Evolutionary conservation across 306 rosid genomes (phyloP).

Genomic region (Inga laurina): DNA sequence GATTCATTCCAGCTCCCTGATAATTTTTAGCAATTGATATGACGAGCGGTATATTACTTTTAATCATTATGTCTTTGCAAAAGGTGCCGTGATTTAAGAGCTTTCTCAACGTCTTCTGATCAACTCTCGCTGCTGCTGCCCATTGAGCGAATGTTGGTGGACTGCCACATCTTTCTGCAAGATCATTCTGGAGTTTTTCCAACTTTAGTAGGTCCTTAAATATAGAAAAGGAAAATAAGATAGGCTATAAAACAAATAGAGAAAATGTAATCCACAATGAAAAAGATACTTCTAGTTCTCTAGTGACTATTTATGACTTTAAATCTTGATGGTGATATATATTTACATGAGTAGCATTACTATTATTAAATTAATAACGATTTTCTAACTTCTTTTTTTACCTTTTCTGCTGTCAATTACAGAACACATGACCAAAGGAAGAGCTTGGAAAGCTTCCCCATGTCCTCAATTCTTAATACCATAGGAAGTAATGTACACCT

Average conservation of each 20-base stretch:
- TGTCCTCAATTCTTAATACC: background rate
- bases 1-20: constrained; percentile 92
- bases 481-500: background rate
- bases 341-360: background rate
- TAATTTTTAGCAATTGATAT: constrained; percentile 94
- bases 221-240: constrained; percentile 37
- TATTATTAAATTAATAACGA: constrained; percentile 10
- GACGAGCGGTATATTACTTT: constrained; percentile 88
- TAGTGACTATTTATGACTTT: background rate
- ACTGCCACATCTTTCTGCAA: constrained; percentile 69
- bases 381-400: constrained; percentile 6
- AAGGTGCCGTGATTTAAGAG: constrained; percentile 70
- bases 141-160: constrained; percentile 81
- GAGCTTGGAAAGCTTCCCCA: constrained; percentile 24
- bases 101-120: constrained; percentile 74
- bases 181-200: constrained; percentile 81
- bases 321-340: constrained; percentile 4
- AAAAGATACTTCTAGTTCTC: background rate
- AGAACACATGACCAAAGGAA: constrained; percentile 12
- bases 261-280: constrained; percentile 6
- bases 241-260: constrained; percentile 22
- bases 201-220: constrained; percentile 81
- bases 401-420: constrained; percentile 4
- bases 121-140: constrained; percentile 94
- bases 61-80: constrained; percentile 95